Evolutionary conservation across 148 eudicot species (phyloP), one percentile per base, ranked within the genome.

Genomic region (Gaultheria prostrata): DNA sequence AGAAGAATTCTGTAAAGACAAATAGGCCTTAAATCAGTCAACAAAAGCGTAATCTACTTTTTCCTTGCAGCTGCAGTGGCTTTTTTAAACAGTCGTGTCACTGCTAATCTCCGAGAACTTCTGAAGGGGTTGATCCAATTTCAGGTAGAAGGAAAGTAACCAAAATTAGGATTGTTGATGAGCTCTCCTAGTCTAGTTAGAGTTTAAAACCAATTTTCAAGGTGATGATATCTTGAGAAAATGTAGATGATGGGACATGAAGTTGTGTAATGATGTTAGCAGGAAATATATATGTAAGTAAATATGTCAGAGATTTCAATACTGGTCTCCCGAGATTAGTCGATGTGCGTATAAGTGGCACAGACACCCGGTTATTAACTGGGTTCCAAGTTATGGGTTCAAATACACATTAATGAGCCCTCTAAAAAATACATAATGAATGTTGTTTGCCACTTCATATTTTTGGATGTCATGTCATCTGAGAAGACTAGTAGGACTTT

Each of bases 211-310:
- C 83, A 46, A 24, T 17, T 48, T 81, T 49, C 20, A 20, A 69
- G 45, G 26, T 81, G 83, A 73, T 78, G 46, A 45, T 20, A 65
- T 59, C 48, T 11, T 80, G 56, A 20, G 15, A 43, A 61, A 59
- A 43, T 65, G 54, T 80, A 63, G 63, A 12, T 65, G 53, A 7
- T 79, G 17, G 75, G 57, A 45, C 13, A 65, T 26, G 82, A 17
- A 26, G 43, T 63, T 45, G 57, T 80, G 75, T 80, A 80, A 14
- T 28, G 26, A 80, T 7, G 20, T 28, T 65, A 15, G 15, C 28
- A 80, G 82, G 21, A 26, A 46, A 28, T 80, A n/a, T 21, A 45
- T 80, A 14, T 7, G 51, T 20, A 54, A 59, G 69, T 65, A 13
- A n/a, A 80, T 30, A 65, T 24, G 10, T 61, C 54, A 39, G 20